Base-by-base conservation (phyloP, 768 basidiomycete species). In the Suillus tomentosus region DNA sequence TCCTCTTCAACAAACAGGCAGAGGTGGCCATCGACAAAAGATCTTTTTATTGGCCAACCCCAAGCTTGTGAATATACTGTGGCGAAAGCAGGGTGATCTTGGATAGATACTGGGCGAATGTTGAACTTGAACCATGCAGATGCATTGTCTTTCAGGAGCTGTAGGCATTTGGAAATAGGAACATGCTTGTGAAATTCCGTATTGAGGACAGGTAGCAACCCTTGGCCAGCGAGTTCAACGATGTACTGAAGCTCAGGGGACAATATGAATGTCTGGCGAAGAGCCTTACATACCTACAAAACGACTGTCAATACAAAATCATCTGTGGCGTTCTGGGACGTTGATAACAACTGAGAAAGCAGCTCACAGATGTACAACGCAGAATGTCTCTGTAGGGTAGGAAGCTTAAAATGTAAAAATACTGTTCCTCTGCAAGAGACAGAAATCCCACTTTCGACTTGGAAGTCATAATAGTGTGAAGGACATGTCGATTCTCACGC, bases 231-330 rank as follows among this genome's bases (percentile, higher is more conserved):
- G 15, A 62, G 50, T 42, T 62, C 39, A 10, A 62, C 24, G 51
- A 40, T 39, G 39, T 62, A 62, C 50, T 54, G 61, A 36, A 53
- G 61, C 37, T 27, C 51, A n/a, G 42, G 13, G 27, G 61, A 61
- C 10, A 14, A 36, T 22, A 31, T 61, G 45, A 15, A n/a, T 11
- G 48, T 13, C 37, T 39, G 37, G 37, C 11, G 37, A 39, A 39
- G 37, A 39, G 37, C 37, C 37, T 39, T 39, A 27, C 61, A 62
- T 37, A 40, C 53, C 61, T 53, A 34, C 13, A 13, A 19, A 19
- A 22, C 11, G 40, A 31, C 45, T 37, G 27, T 43, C 39, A 40
- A 5, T 40, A 40, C 13, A 40, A 40, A 40, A 15, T 14, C 39
- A 14, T 40, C 14, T 40, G 39, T 10, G 36, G 36, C 13, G 5